A percentile compares a stretch with the other conserved stretches of the same genome.
phyloP scores from a whole-genome alignment of 2,329 filamentous ascomycete genomes.

The Pestalotiopsis sp. region DNA sequence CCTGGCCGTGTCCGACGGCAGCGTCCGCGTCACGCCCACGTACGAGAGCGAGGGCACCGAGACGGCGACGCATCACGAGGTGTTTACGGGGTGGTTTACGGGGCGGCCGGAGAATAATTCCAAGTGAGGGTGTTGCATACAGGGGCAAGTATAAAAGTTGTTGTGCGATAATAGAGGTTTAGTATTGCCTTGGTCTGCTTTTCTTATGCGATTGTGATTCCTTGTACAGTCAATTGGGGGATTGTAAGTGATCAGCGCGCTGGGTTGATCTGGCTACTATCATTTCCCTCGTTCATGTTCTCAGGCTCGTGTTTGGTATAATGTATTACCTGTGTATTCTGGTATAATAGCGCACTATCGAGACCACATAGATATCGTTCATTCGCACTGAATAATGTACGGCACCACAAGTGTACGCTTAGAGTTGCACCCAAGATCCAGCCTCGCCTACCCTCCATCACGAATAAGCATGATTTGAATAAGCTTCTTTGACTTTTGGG shows the following conservation, averaged over 20 bases:
- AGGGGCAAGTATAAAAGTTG: background rate
- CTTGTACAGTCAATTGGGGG: no score
- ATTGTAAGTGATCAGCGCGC: background rate
- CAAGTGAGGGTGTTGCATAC: background rate
- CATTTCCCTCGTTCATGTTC: background rate
- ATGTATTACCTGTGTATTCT: background rate
- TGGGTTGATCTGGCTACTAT: background rate
- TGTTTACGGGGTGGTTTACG: constrained; percentile 58
- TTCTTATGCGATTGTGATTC: no score
- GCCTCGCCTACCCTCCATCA: background rate
- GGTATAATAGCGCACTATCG: background rate
- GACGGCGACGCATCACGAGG: constrained; percentile 57
- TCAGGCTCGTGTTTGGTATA: background rate
- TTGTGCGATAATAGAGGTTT: background rate
- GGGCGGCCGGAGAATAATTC: constrained; percentile 12
- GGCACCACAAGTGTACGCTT: no score
- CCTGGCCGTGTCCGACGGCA: constrained; percentile 55
- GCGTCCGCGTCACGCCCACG: constrained; percentile 45
- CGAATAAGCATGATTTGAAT: background rate
- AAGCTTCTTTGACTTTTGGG: background rate
- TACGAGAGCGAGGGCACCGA: constrained; percentile 59
- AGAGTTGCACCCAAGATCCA: background rate
- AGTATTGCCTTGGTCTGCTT: no score
- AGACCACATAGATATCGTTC: no score
- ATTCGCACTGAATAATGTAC: no score